Evolutionary conservation across 192 early-diverging fungal species (phyloP).

Genomic region (Backusella parvicylindrica): DNA sequence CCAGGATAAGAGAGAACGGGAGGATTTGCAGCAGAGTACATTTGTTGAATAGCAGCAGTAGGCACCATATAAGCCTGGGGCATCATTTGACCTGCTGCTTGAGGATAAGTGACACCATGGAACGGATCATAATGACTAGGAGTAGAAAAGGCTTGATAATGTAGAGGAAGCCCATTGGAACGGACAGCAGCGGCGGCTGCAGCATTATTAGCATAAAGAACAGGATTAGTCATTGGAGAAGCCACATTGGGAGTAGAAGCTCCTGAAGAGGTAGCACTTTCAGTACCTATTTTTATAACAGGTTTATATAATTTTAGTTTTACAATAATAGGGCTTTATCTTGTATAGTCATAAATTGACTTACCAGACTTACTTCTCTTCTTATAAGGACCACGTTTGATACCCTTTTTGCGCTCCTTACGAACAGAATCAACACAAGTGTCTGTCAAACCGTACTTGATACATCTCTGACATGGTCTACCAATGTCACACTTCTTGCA

Average conservation of each 20-base stretch:
- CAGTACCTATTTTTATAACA: not conserved
- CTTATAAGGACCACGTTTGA: constrained; percentile 84
- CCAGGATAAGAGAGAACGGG: constrained; percentile 11
- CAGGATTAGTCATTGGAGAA: not conserved
- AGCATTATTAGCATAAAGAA: constrained; percentile 11
- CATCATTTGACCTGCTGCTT: constrained; percentile 2
- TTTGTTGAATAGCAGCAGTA: constrained; percentile 14
- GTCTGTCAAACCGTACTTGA: constrained; percentile 62
- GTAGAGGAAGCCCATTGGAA: constrained; percentile 12
- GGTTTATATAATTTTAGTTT: not conserved
- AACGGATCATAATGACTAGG: constrained; percentile 17
- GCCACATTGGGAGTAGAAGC: constrained; percentile 17
- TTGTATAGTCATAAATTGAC: no score
- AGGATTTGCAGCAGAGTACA: constrained; percentile 14
- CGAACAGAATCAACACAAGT: constrained; percentile 75
- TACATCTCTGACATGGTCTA: constrained; percentile 80
- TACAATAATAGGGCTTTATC: no score
- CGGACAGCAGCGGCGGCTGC: not conserved
- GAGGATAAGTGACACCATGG: constrained; percentile 12
- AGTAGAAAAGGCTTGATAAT: constrained; percentile 11
- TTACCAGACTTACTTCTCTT: constrained; percentile 36
- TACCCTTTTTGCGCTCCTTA: constrained; percentile 78
- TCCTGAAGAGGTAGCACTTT: constrained; percentile 14
- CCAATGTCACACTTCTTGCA: constrained; percentile 91
- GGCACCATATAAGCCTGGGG: constrained; percentile 21